Evolutionary conservation across 129 eudicot species (phyloP).

Genomic region (Glebionis coronaria): DNA sequence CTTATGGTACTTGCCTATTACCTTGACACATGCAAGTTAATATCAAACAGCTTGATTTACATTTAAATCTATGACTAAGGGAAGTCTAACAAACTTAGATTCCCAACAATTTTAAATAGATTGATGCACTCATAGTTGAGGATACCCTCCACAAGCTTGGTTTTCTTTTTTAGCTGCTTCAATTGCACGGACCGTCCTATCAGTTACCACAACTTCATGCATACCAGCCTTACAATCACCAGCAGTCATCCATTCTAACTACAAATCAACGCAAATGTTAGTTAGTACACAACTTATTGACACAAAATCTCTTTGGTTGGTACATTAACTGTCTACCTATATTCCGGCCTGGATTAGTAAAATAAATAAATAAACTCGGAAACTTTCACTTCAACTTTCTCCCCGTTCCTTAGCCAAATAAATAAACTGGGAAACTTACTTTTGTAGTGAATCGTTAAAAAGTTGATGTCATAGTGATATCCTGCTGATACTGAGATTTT

Average conservation of each 20-base stretch:
- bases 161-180: slow-evolving; percentile 58
- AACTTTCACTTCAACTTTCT: slow-evolving; percentile 77
- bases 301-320: neutral
- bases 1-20: too few species aligned
- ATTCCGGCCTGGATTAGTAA: slow-evolving; percentile 92
- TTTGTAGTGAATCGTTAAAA: slow-evolving; percentile 86
- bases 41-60: too few species aligned
- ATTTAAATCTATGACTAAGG: too few species aligned
- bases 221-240: slow-evolving; percentile 96
- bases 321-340: slow-evolving; percentile 41
- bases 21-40: too few species aligned
- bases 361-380: too few species aligned
- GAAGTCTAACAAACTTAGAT: too few species aligned
- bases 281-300: slow-evolving; percentile 2
- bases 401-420: slow-evolving; percentile 88
- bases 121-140: slow-evolving; percentile 64
- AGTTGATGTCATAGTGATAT: slow-evolving; percentile 93
- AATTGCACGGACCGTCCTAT: slow-evolving; percentile 63
- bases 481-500: too few species aligned
- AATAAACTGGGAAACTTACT: slow-evolving; percentile 81
- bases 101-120: too few species aligned
- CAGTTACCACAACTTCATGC: slow-evolving; percentile 93
- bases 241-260: slow-evolving; percentile 97
- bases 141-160: slow-evolving; percentile 94
- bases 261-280: slow-evolving; percentile 10